phyloP scores from a whole-genome alignment of 208 protist genomes.

The Acanthamoeba divionensis region DNA sequence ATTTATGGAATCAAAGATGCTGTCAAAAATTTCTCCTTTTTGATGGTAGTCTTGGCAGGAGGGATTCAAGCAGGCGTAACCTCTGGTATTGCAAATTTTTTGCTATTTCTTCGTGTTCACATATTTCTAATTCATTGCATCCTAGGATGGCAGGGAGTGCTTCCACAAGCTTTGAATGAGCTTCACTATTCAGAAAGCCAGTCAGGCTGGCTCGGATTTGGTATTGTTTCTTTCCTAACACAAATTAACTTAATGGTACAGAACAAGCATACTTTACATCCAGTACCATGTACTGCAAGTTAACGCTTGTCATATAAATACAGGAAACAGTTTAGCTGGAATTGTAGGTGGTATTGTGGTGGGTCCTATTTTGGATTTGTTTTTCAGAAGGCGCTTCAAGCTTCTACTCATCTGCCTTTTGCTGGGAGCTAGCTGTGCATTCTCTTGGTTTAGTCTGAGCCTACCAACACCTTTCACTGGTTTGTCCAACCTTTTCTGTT shows the following conservation, averaged over 20 bases:
- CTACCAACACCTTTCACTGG: not conserved
- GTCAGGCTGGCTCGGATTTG: not conserved
- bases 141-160: not conserved
- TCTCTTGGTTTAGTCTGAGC: not conserved
- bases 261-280: too few species aligned
- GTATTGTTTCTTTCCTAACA: not conserved
- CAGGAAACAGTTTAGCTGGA: not conserved
- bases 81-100: not conserved
- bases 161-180: not conserved
- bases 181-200: not conserved
- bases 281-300: too few species aligned
- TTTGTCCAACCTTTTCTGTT: not conserved
- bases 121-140: not conserved
- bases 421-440: not conserved
- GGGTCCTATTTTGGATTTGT: not conserved
- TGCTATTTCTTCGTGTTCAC: not conserved
- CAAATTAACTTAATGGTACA: not conserved
- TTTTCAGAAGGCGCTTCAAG: not conserved
- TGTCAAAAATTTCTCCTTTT: not conserved
- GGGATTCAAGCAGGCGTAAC: slow-evolving; percentile 10
- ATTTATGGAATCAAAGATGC: not conserved
- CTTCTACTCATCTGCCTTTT: not conserved
- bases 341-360: not conserved
- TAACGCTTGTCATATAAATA: not conserved
- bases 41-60: not conserved